Base-by-base conservation (phyloP, 2,329 filamentous ascomycete genomes). In the Colletotrichum sp. region DNA sequence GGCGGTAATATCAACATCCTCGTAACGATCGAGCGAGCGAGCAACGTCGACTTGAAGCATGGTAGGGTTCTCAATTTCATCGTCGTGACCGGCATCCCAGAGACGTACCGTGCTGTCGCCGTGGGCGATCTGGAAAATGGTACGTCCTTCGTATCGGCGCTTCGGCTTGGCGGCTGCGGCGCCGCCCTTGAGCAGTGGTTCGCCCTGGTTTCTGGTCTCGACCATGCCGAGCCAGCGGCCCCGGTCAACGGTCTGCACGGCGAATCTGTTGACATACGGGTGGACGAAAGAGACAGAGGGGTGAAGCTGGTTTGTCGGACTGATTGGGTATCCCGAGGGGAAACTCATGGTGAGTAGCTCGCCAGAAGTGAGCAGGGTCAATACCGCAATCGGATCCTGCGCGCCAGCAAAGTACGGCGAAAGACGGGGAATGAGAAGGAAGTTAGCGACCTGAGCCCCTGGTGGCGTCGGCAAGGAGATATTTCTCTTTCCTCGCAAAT, bases 271-370 rank as follows among this genome's bases (percentile, higher is more conserved):
- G 73, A 97, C 92, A 82, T 98, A 98, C 0, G 97, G 97, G 81
- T 98, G 96, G 8, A 98, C 94, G 77, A 98, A 94, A 2, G 94
- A 94, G 61, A 98, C 86, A 4, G 94, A 98, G 0, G 96, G 91
- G 80, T 98, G 96, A 8, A 99, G 89, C 84, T 98, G 95, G 80
- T 98, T 98, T 6, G 96, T 98, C 2, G 97, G 96, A 32, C 93
- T 94, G 71, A 98, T 97, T 1, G 95, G 94, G 83, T 96, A 94
- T 32, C 97, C 97, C 64, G 94, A 97, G 1, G 97, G 97, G 81
- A 98, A 98, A 80, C 94, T 98, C 82, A 98, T 87, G 0, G 96
- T 98, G 67, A 97, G 89, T 32, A 98, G 85, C 84, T 98, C 96
- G 26, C 97, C 97, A 2, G 96, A 98, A 1, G 94, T 93, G 5